Evolutionary conservation across 306 rosid species (phyloP).

Genomic region (Dalbergia oliveri): DNA sequence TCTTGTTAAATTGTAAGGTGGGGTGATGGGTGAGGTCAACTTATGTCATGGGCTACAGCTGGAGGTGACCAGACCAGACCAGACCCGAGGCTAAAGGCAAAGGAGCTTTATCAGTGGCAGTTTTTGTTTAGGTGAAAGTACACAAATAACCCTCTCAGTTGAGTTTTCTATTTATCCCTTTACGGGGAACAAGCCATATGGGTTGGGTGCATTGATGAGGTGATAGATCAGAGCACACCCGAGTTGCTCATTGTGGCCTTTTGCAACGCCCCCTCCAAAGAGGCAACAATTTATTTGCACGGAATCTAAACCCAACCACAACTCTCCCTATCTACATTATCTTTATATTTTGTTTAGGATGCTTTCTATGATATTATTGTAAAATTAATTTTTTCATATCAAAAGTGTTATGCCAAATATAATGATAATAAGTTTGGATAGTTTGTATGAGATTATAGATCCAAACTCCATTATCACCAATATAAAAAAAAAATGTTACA

Average conservation of each 20-base stretch:
- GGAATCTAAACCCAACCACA: constrained; percentile 1
- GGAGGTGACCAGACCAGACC: constrained; percentile 43
- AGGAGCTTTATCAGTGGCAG: constrained; percentile 4
- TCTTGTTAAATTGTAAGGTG: background rate
- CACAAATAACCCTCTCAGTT: constrained; percentile 3
- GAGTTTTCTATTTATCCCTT: background rate
- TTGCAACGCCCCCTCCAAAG: constrained; percentile 22
- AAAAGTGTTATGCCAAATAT: too few relatives aligned
- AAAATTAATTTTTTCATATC: too few relatives aligned
- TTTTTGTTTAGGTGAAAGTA: constrained; percentile 32
- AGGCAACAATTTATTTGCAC: constrained; percentile 14
- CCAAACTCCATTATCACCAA: too few relatives aligned
- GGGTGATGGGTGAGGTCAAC: constrained; percentile 25
- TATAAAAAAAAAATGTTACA: too few relatives aligned
- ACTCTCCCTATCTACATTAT: background rate
- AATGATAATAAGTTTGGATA: too few relatives aligned
- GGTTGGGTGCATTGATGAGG: background rate
- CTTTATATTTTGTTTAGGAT: too few relatives aligned
- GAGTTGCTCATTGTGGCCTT: background rate
- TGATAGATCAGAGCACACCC: background rate
- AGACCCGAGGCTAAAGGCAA: background rate
- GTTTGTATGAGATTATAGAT: too few relatives aligned
- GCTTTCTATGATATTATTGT: too few relatives aligned
- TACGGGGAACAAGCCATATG: constrained; percentile 33
- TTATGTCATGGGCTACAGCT: constrained; percentile 38